phyloP scores from a whole-genome alignment of 2,329 filamentous ascomycete species.

The Aureobasidium musti region DNA sequence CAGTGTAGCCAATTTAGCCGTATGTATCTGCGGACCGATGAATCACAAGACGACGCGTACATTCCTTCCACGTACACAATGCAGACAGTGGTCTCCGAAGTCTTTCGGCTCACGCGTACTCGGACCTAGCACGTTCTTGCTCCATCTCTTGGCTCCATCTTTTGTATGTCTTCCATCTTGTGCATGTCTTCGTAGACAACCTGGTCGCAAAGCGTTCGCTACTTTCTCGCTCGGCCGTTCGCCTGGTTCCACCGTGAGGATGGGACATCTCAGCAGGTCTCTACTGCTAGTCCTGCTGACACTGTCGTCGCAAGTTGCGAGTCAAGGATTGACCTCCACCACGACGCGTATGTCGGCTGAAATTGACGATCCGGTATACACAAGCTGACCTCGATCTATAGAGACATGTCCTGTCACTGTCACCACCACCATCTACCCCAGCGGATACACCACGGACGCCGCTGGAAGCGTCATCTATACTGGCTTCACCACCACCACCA shows the following conservation, averaged over 20 bases:
- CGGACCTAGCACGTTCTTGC: neutral
- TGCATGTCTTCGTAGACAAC: neutral
- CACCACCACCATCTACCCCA: neutral
- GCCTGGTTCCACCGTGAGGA: neutral
- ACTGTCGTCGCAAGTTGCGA: neutral
- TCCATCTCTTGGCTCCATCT: neutral
- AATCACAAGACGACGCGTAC: neutral
- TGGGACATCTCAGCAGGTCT: neutral
- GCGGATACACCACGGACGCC: neutral
- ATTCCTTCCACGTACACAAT: neutral
- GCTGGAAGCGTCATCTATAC: constrained; percentile 15
- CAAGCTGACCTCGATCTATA: neutral
- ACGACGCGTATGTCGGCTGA: neutral
- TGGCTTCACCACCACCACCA: neutral
- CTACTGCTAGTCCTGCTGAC: neutral
- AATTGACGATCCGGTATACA: neutral
- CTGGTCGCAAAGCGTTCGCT: neutral
- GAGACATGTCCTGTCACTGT: constrained; percentile 4
- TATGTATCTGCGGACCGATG: neutral
- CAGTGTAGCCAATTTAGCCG: too few species aligned
- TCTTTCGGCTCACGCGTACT: neutral
- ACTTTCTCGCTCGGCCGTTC: neutral
- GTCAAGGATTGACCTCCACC: neutral
- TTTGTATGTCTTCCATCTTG: neutral
- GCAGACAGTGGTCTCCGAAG: too few species aligned